These are phyloP conservation scores for Aspergillus novofumigatus DNA, from an alignment of 2,329 filamentous ascomycete species.

Conservation along the genomic window DNA sequence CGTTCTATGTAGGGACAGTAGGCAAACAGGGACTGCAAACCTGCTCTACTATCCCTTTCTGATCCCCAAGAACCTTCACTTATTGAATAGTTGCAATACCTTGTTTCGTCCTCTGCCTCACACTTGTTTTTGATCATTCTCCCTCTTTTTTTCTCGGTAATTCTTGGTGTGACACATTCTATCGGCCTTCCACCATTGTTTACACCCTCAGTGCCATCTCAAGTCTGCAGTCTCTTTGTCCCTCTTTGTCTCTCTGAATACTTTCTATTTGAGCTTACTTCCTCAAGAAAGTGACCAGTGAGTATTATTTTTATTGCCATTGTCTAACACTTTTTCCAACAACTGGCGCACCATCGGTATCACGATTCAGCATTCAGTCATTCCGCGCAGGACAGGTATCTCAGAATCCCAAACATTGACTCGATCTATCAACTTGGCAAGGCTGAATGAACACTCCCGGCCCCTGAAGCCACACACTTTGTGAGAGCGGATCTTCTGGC, in stretches of 20 bases:
- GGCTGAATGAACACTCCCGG: not conserved
- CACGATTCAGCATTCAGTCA: not conserved
- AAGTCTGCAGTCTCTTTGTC: not conserved
- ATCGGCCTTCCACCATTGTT: not conserved
- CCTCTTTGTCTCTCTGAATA: slow-evolving; percentile 2
- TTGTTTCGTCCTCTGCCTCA: not conserved
- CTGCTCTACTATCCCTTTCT: not conserved
- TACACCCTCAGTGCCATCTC: not conserved
- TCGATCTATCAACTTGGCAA: not conserved
- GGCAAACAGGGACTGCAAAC: not conserved
- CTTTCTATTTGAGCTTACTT: slow-evolving; percentile 1
- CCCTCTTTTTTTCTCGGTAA: not conserved
- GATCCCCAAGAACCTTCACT: not conserved
- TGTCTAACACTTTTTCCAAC: not conserved
- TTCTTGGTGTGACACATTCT: not conserved
- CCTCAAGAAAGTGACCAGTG: not conserved
- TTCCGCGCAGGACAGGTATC: not conserved
- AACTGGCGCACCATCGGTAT: not conserved
- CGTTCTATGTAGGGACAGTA: not conserved
- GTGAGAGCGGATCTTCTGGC: not conserved
- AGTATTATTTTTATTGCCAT: not conserved
- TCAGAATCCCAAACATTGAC: not conserved
- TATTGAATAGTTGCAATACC: not conserved
- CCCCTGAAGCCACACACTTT: not conserved
- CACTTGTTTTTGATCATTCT: not conserved